Base-by-base conservation (phyloP, 2,329 filamentous ascomycete species). In the Metarhizium robertsii region DNA sequence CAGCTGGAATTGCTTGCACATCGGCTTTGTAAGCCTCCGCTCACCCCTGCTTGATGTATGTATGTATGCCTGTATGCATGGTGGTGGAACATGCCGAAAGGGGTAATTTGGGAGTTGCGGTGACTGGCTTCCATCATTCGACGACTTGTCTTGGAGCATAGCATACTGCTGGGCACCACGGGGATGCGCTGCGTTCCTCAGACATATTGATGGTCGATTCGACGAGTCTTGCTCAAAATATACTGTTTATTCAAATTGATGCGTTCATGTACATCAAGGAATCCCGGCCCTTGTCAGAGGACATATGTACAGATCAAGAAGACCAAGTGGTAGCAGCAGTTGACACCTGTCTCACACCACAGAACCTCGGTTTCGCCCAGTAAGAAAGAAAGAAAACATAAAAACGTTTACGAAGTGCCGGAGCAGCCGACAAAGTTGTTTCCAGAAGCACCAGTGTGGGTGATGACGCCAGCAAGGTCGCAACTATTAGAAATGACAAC, bases 371-470 rank as follows among this genome's bases (percentile, higher is more conserved):
- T 20, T 20, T 25, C n/a, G 42, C 16, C 11, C 6, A 5, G 10
- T 11, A 1, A 45, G 6, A 16, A 20, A 3, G 16, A 25, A 25
- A 25, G 25, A 25, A 4, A 25, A 25, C 3, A 25, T 3, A 25
- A 25, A 25, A 3, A 1, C 8, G 8, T 25, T 55, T 32, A 61
- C 18, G 55, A 51, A 13, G 65, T 68, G 4, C 65, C 66, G 0
- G 54, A 59, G 69, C 85, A 88, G n/a, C 74, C 78, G 55, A 88
- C 83, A 69, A 89, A 89, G 69, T 79, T 74, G 67, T 88, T 84
- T 7, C 83, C 83, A 52, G 77, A 81, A 18, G 86, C 85, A 32
- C 86, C 86, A 25, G 83, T 86, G 64, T 89, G 86, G 0, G 86
- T 89, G 59, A 89, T 86, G 32, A 79, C 73, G 42, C 84, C 85